Evolutionary conservation across 768 basidiomycete genomes (phyloP).

Genomic region (Podaxis pistillaris): DNA sequence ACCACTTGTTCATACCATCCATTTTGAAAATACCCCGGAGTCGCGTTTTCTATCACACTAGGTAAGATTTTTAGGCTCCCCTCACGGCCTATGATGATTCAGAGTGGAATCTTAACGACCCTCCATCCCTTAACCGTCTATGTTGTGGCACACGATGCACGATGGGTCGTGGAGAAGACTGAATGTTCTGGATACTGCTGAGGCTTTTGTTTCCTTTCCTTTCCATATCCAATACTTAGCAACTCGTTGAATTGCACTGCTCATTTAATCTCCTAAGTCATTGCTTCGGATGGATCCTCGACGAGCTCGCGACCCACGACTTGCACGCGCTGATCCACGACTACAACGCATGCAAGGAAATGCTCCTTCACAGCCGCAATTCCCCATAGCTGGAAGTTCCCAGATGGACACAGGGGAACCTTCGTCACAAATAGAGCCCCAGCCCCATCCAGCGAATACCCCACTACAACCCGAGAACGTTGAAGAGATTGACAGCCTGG

Average conservation of each 20-base stretch:
- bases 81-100: slow-evolving; percentile 64
- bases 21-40: not conserved
- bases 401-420: slow-evolving; percentile 3
- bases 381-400: slow-evolving; percentile 13
- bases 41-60: not conserved
- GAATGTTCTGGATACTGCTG: slow-evolving; percentile 95
- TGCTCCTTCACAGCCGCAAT: slow-evolving; percentile 11
- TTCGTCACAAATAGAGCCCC: slow-evolving; percentile 3
- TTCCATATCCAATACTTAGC: not conserved
- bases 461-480: slow-evolving; percentile 10
- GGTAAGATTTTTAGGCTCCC: slow-evolving; percentile 14
- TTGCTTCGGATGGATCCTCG: slow-evolving; percentile 66
- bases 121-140: slow-evolving; percentile 26
- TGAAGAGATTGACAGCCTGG: not conserved
- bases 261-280: slow-evolving; percentile 16
- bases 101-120: slow-evolving; percentile 92
- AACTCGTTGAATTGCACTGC: not conserved
- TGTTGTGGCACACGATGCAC: slow-evolving; percentile 19
- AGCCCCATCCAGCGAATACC: not conserved
- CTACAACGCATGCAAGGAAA: slow-evolving; percentile 41
- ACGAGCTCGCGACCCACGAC: slow-evolving; percentile 76
- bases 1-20: not conserved
- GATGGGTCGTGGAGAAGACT: slow-evolving; percentile 76
- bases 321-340: slow-evolving; percentile 69
- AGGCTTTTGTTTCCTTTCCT: slow-evolving; percentile 33